Evolutionary conservation across 75 land plant genomes (phyloP), one percentile per base, ranked within the genome.

Genomic region (Sequoiadendron giganteum): DNA sequence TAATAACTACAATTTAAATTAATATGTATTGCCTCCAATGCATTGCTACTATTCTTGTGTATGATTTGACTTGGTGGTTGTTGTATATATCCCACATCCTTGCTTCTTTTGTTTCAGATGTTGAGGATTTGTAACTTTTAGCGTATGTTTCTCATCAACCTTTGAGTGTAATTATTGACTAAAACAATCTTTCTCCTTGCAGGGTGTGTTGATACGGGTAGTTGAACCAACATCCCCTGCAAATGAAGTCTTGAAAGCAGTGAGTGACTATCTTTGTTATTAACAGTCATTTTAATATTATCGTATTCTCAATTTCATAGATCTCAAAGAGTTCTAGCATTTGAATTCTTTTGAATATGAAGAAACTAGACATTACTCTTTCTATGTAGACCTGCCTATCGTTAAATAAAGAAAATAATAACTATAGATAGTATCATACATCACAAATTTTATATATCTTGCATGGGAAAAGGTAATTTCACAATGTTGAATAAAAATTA

Each of bases 171-270:
- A 49, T 28, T 42, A 11, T 42, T 47, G 13, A 43, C 49, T 82
- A 55, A 85, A 10, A 45, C 10, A 9, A 9, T 49, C 87, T 79
- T 3, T 85, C 34, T 86, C 5, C 76, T 87, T 76, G 84, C 93
- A 97, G 99, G 99, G 99, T 90, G 97, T 97, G 40, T 83, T 97
- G 85, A 95, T 97, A 10, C 93, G 97, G 38, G 94, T 86, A 90
- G 93, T 97, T 89, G 99, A 97, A 89, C 99, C 99, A 52, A 96
- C 98, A 61, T 90, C 99, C 81, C 93, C 93, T 70, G 98, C 95
- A 4, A 87, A 88, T 39, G 87, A 90, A 86, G 93, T 95, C 47
- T 82, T 96, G 39, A 94, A 94, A 85, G 94, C 90, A 93, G 99
- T 97, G 92, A 13, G 90, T 65, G 45, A n/a, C 39, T 52, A 15